phyloP scores from a whole-genome alignment of 1,284 basidiomycete genomes.

The Puccinia coronata region DNA sequence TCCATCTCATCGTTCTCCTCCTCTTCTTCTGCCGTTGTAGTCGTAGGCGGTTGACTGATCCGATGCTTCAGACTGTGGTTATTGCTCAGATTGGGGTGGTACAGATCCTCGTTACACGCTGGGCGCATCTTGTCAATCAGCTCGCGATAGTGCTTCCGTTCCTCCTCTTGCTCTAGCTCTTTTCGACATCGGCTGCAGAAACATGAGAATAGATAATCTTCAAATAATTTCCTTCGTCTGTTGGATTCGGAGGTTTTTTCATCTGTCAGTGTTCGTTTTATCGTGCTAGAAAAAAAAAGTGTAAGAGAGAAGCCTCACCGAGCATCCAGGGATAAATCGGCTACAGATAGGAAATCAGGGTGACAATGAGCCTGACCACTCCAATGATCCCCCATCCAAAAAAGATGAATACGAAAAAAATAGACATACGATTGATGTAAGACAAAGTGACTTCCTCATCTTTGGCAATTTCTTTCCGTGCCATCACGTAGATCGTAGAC shows the following conservation, averaged over 20 bases:
- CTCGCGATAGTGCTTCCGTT: not conserved
- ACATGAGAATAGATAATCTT: conserved; percentile 50
- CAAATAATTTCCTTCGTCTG: conserved; percentile 49
- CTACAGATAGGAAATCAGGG: not conserved
- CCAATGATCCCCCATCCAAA: not conserved
- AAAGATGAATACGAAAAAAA: conserved; percentile 2
- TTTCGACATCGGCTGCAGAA: conserved; percentile 47
- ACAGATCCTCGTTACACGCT: not conserved
- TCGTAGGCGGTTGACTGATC: not conserved
- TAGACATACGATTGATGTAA: conserved; percentile 40
- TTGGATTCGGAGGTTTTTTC: no score
- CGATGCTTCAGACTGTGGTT: conserved; percentile 4
- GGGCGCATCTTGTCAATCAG: not conserved
- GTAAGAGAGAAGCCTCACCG: conserved; percentile 20
- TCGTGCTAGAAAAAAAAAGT: no score
- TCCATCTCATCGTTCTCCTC: not conserved
- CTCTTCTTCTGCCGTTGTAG: not conserved
- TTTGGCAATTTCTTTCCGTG: conserved; percentile 37
- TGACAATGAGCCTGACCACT: not conserved
- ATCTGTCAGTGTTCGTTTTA: no score
- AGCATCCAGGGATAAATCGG: conserved; percentile 33
- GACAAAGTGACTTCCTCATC: conserved; percentile 49
- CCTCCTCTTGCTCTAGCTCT: conserved; percentile 44
- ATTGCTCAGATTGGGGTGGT: conserved; percentile 8
- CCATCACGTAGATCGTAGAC: conserved; percentile 48